These are phyloP conservation scores for Pichia sp. DNA, from an alignment of 1,139 yeast genomes.

Conservation along the genomic window DNA sequence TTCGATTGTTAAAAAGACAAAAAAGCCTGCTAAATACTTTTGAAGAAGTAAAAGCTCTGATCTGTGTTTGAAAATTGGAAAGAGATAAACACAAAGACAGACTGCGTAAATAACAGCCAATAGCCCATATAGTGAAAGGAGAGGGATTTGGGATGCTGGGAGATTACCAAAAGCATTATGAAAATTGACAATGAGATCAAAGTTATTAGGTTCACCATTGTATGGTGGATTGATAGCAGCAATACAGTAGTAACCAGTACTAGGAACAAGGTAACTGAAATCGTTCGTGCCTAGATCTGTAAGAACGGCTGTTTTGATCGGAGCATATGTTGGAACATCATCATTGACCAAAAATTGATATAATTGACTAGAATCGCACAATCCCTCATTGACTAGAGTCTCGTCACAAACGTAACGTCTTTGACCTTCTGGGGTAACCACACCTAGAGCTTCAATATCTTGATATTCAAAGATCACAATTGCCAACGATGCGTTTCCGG, in stretches of 20 bases:
- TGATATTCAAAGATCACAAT: slow-evolving; percentile 77
- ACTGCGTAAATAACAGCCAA: slow-evolving; percentile 79
- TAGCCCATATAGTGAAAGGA: slow-evolving; percentile 81
- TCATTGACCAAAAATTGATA: slow-evolving; percentile 55
- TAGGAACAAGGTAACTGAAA: slow-evolving; percentile 54
- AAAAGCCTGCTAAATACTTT: slow-evolving; percentile 79
- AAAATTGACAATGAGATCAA: slow-evolving; percentile 62
- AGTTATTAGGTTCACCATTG: slow-evolving; percentile 29
- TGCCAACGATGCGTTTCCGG: slow-evolving; percentile 42
- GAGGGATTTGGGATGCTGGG: slow-evolving; percentile 86
- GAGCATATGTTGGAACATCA: slow-evolving; percentile 33
- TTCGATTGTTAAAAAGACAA: slow-evolving; percentile 75
- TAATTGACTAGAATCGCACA: slow-evolving; percentile 49
- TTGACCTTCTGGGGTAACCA: slow-evolving; percentile 28
- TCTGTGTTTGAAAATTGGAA: slow-evolving; percentile 79
- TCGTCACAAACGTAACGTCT: slow-evolving; percentile 70
- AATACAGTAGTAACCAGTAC: slow-evolving; percentile 90
- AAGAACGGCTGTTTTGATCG: slow-evolving; percentile 51
- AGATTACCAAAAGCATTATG: slow-evolving; percentile 88
- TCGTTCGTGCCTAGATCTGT: slow-evolving; percentile 53
- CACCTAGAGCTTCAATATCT: slow-evolving; percentile 68
- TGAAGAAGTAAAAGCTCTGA: slow-evolving; percentile 87
- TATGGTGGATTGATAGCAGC: slow-evolving; percentile 47
- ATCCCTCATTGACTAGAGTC: slow-evolving; percentile 46
- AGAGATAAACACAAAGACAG: slow-evolving; percentile 72